phyloP scores from a whole-genome alignment of 768 basidiomycete species.

The Phlebiopsis gigantea region DNA sequence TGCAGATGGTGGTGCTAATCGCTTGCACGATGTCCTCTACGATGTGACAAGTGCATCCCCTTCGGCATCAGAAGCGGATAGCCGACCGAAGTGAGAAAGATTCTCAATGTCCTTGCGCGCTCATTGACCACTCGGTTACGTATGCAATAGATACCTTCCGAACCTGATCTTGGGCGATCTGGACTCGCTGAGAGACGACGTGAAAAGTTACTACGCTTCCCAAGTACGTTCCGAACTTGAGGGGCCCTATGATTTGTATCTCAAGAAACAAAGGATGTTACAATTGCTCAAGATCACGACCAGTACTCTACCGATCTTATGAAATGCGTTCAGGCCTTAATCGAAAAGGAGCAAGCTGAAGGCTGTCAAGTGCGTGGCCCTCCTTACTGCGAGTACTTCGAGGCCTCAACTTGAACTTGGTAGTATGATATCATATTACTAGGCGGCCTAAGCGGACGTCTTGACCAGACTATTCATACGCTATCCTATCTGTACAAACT shows the following conservation, averaged over 20 bases:
- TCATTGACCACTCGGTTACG: neutral
- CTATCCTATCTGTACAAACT: constrained; percentile 82
- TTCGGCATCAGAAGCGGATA: neutral
- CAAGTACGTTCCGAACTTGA: constrained; percentile 35
- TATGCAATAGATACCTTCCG: constrained; percentile 57
- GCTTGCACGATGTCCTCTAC: constrained; percentile 51
- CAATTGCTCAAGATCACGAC: constrained; percentile 59
- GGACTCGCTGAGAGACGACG: constrained; percentile 80
- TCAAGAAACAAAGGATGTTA: constrained; percentile 49
- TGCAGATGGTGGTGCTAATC: constrained; percentile 59
- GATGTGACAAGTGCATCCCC: neutral
- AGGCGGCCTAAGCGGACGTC: constrained; percentile 84
- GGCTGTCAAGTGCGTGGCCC: constrained; percentile 33
- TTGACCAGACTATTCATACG: constrained; percentile 93
- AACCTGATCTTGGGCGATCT: constrained; percentile 91
- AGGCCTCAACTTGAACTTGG: constrained; percentile 6
- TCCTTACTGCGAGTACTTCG: neutral
- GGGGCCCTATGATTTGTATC: neutral
- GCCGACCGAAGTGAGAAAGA: neutral
- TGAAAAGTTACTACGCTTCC: constrained; percentile 58
- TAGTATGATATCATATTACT: constrained; percentile 72
- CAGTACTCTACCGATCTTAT: constrained; percentile 92
- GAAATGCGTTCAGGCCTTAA: constrained; percentile 76
- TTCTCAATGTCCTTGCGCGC: neutral
- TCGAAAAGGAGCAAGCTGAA: constrained; percentile 47